Evolutionary conservation across 1,284 basidiomycete genomes (phyloP), one percentile per base, ranked within the genome.

Genomic region (Ceratobasidium sp.): DNA sequence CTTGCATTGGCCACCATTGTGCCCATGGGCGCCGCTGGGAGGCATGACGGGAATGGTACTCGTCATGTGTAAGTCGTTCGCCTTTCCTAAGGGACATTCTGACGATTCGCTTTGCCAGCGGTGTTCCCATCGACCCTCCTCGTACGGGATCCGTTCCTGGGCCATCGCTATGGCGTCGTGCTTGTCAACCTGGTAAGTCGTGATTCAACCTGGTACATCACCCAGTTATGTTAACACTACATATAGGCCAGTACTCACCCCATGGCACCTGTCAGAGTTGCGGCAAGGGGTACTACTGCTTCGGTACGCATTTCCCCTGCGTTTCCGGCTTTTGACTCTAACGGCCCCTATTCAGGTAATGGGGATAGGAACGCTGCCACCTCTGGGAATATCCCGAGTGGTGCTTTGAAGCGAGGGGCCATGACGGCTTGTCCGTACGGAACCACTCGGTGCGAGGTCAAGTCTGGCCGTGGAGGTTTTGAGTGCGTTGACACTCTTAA

Each of bases 401-500:
- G 11, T 13, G 54, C 23, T 2, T 3, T 46, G 21, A 46, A 25
- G 39, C 56, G 56, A 21, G 23, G 41, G 11, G 16, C 9, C 14
- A 23, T 21, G 5, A 1, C 21, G 2, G 29, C 21, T 3, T 58
- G 56, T 23, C 19, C 41, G 9, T 23, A 44, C 25, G 56, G 56
- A 4, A 44, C 7, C 21, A 46, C 56, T 27, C 19, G n/a, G 5
- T 49, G 57, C 27, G 44, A 59, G 29, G 57, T 59, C 46, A 59
- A 49, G 44, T 44, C 4, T 42, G 56, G 56, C 3, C 56, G 56
- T 42, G 56, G 56, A 3, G 56, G 56, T 2, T 58, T 23, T 4
- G 56, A 58, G 25, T 58, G 56, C 23, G 23, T 58, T n/a, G 56
- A 58, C 25, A 58, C 23, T n/a, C 19, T 41, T 9, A 46, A 25